Evolutionary conservation across 106 monocot genomes (phyloP).

Genomic region (Dendrobium catenatum): DNA sequence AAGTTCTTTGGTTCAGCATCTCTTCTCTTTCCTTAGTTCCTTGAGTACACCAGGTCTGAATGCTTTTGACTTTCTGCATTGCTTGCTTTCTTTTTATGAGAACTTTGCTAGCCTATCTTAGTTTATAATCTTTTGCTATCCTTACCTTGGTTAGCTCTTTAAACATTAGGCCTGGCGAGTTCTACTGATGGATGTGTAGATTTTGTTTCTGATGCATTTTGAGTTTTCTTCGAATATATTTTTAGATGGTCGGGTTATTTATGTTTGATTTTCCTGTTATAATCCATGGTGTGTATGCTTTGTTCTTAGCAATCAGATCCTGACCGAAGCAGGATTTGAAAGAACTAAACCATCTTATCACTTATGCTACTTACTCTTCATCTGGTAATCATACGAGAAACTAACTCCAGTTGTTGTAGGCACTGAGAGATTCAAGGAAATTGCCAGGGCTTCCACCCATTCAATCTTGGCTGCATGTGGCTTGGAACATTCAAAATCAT

Average conservation of each 20-base stretch:
- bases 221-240: neutral
- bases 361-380: too few species aligned
- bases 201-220: neutral
- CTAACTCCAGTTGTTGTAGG: constrained; percentile 22
- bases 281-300: too few species aligned
- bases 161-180: too few species aligned
- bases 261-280: neutral
- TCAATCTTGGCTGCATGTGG: constrained; percentile 75
- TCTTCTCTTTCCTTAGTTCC: neutral
- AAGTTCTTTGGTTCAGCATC: neutral
- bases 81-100: too few species aligned
- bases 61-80: too few species aligned
- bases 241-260: neutral
- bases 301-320: too few species aligned
- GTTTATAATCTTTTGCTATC: neutral
- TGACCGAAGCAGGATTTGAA: too few species aligned
- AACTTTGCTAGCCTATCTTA: neutral
- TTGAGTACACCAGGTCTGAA: too few species aligned
- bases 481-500: constrained; percentile 45
- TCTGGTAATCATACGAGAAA: neutral
- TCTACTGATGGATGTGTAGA: neutral
- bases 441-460: constrained; percentile 66
- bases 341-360: too few species aligned
- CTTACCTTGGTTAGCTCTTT: neutral
- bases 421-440: constrained; percentile 49